Conservation (phyloP, 2,329 filamentous ascomycete genomes). For the Akanthomyces dipterigenus region DNA sequence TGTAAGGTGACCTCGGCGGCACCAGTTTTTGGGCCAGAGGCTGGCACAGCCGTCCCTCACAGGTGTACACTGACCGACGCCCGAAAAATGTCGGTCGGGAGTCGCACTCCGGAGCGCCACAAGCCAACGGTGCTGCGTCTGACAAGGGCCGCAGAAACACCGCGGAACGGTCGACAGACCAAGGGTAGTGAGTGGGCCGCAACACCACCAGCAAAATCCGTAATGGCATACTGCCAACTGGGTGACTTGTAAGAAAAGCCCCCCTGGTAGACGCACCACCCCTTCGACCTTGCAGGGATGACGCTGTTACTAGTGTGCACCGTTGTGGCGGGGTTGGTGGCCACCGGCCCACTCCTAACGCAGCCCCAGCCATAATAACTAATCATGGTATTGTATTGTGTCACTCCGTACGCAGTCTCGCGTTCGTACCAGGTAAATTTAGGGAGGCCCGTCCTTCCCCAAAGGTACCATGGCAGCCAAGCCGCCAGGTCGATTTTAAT, state of each 20-base stretch:
- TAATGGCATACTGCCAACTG: too few relatives aligned
- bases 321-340: conserved; percentile 1
- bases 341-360: background rate
- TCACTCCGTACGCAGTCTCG: too few relatives aligned
- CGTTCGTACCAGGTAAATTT: too few relatives aligned
- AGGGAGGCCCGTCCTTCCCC: background rate
- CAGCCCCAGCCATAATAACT: conserved; percentile 6
- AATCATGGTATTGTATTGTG: conserved; percentile 7
- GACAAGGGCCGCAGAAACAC: conserved; percentile 2
- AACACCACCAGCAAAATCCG: background rate
- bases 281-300: background rate
- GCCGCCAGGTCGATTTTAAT: background rate
- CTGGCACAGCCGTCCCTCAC: background rate
- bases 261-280: background rate
- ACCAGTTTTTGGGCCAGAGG: background rate
- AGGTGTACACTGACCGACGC: background rate
- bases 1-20: conserved; percentile 10
- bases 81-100: conserved; percentile 14
- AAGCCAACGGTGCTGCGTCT: conserved; percentile 14
- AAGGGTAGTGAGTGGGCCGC: background rate
- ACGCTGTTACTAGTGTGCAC: background rate
- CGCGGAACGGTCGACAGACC: conserved; percentile 6
- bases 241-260: too few relatives aligned
- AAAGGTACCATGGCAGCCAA: too few relatives aligned
- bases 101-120: conserved; percentile 13